Base-by-base conservation (phyloP, 2,329 filamentous ascomycete genomes). In the Colletotrichum scovillei region DNA sequence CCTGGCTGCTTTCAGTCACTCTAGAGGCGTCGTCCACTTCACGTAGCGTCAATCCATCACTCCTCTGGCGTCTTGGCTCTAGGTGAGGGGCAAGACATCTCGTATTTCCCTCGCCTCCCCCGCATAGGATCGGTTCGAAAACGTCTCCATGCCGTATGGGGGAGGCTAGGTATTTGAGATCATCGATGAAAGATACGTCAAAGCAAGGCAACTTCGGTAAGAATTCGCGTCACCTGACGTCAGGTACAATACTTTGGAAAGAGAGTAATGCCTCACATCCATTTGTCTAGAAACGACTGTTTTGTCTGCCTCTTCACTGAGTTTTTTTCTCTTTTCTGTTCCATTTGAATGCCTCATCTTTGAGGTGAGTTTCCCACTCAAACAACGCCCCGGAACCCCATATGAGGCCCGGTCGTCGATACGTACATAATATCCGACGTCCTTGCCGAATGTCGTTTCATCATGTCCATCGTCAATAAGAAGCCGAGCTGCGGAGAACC, bases 381-480 rank as follows among this genome's bases (percentile, higher is more conserved):
- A 62, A 42, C 62, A 38, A 52, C 42, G 58, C 57, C 35, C 59
- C 59, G 67, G 55, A 56, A 46, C 46, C 62, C 28, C 55, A 59
- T n/a, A 26, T 24, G 38, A 60, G 59, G 38, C 67, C 49, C 67
- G 46, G 67, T 52, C 56, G 67, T 38, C 60, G 53, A 22, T 65
- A 70, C 35, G 57, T 65, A 69, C 62, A 59, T 53, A 55, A 64
- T 58, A 26, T 73, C 46, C 62, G 67, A 73, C 71, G 22, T 70
- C 38, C 62, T 62, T 53, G 38, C 72, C 69, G 59, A 62, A 52
- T 63, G 42, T 72, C 72, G 72, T 74, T 49, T 72, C 68, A 59
- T 74, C 72, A 58, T 74, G 38, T 72, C 72, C 68, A 42, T 72
- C 72, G 63, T 74, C 72, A 72, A 57, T 57, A 58, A 38, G 63